A percentile compares a stretch with the other conserved stretches of the same genome.
These are phyloP conservation scores for Spergularia bocconei DNA, from an alignment of 148 eudicot genomes.

Conservation along the genomic window DNA sequence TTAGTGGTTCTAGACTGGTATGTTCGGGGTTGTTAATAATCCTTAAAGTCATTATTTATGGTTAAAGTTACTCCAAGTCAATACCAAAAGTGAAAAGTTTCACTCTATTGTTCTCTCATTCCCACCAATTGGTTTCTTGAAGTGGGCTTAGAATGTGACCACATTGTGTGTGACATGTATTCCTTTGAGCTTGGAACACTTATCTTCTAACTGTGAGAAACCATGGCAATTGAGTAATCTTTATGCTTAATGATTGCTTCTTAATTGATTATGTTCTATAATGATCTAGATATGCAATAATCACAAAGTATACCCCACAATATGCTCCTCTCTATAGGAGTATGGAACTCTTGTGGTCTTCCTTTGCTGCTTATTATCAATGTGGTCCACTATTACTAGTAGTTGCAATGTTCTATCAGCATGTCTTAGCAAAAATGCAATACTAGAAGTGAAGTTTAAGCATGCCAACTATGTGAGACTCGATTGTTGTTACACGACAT, in stretches of 20 bases:
- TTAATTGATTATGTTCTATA: slow-evolving; percentile 11
- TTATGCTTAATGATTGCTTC: slow-evolving; percentile 18
- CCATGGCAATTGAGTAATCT: slow-evolving; percentile 4
- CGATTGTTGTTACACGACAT: no score
- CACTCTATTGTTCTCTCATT: no score
- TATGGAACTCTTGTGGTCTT: neutral
- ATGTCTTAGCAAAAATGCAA: neutral
- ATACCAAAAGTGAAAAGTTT: no score
- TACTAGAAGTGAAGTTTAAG: neutral
- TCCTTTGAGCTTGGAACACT: neutral
- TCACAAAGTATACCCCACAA: slow-evolving; percentile 9
- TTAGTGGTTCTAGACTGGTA: no score
- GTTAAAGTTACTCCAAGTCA: no score
- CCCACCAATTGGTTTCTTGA: no score
- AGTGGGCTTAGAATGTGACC: neutral
- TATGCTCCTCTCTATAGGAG: neutral
- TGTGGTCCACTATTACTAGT: slow-evolving; percentile 26
- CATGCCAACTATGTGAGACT: neutral
- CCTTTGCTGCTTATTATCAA: slow-evolving; percentile 9
- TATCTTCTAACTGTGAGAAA: neutral
- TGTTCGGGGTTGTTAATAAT: no score
- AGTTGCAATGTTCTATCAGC: slow-evolving; percentile 25
- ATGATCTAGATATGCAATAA: slow-evolving; percentile 18
- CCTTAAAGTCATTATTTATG: no score
- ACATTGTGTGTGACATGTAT: neutral